These are phyloP conservation scores for Xylaria sp. DNA, from an alignment of 2,329 filamentous ascomycete genomes.

Conservation along the genomic window DNA sequence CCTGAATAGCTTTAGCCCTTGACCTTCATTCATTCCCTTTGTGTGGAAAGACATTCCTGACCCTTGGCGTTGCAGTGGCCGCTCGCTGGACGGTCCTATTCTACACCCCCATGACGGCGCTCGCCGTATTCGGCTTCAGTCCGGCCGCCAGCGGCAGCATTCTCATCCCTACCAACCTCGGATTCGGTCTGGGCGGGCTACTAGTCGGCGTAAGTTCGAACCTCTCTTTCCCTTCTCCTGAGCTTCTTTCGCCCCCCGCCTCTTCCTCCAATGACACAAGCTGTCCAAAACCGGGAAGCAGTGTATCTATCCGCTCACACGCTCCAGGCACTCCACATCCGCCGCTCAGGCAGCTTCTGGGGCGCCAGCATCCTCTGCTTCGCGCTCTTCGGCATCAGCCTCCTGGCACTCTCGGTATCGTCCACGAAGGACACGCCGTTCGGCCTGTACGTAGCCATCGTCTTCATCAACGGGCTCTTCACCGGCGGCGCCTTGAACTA, in stretches of 20 bases:
- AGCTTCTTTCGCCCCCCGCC: background rate
- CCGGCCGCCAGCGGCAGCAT: slow-evolving; percentile 79
- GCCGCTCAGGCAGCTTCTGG: slow-evolving; percentile 78
- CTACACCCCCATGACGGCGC: slow-evolving; percentile 82
- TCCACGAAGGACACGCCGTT: slow-evolving; percentile 64
- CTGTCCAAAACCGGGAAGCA: background rate
- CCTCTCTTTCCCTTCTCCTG: background rate
- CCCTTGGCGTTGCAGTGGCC: slow-evolving; percentile 61
- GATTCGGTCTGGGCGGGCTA: slow-evolving; percentile 80
- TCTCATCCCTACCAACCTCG: slow-evolving; percentile 82
- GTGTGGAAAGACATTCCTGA: background rate
- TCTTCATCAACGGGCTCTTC: slow-evolving; percentile 77
- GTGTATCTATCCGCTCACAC: slow-evolving; percentile 1
- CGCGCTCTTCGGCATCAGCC: slow-evolving; percentile 68
- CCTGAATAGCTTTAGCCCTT: background rate
- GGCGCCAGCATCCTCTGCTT: slow-evolving; percentile 69
- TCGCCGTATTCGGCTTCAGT: slow-evolving; percentile 76
- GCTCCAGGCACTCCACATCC: slow-evolving; percentile 74
- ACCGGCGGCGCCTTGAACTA: slow-evolving; percentile 83
- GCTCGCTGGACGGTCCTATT: slow-evolving; percentile 83
- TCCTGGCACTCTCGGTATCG: slow-evolving; percentile 66
- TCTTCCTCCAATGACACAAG: background rate
- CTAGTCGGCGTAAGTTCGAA: slow-evolving; percentile 66
- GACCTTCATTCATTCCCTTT: background rate
- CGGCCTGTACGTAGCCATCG: slow-evolving; percentile 65